Evolutionary conservation across 73 alveolate genomes (phyloP), one percentile per base, ranked within the genome.

Genomic region (Blepharisma japonicum): DNA sequence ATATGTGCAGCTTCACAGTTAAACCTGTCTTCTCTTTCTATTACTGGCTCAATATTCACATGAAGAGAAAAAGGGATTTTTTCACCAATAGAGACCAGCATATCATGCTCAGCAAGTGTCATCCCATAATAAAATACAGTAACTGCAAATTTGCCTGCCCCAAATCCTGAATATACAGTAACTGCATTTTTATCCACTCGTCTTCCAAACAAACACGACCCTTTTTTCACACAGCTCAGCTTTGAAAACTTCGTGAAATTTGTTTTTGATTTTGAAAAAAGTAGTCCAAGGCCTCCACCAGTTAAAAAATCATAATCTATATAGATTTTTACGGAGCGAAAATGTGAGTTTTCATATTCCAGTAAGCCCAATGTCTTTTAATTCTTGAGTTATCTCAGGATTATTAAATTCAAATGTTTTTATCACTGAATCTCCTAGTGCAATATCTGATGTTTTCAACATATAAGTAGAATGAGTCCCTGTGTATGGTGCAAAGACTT

Each of bases 1-100:
- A 61, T 8, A 20, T 39, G 39, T 14, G 47, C 74, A 20, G 74
- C 74, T 8, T 61, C 74, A 25, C 74, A 61, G 74, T 61, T 61
- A 61, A 61, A 61, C 23, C 74, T 61, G 47, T 61, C 74, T 61
- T 61, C 74, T n/a, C 14, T n/a, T n/a, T n/a, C 74, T 14, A 61
- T 61, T 25, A 20, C 47, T 20, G 74, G 46, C 23, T 61, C 74
- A 9, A 61, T 61, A 9, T 11, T 18, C 46, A 61, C 49, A 5
- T 61, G 74, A n/a, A 61, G 74, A 25, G 38, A 14, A 11, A n/a
- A 25, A 11, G 14, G 47, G 11, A 61, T 11, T 8, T 25, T 61
- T 20, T n/a, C 14, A 18, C 42, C 42, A 32, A 61, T 18, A 18
- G 14, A 9, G 74, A 8, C 23, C 18, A 61, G 4, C 74, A 25